Base-by-base conservation (phyloP, 2,329 filamentous ascomycete genomes). In the Calonectria leucothoes region DNA sequence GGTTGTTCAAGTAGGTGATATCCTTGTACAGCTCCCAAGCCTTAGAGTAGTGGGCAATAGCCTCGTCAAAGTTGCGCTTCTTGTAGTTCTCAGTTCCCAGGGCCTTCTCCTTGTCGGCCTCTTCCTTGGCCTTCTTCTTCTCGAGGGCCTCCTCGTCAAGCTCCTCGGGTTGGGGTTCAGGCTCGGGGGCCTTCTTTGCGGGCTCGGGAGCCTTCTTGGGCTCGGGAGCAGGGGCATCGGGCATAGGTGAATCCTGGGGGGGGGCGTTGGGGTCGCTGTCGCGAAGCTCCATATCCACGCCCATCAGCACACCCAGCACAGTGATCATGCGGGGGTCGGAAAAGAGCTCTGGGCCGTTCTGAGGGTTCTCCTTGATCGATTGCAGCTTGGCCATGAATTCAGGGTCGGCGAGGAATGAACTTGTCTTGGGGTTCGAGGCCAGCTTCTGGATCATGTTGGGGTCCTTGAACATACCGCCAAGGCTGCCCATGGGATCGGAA, bases 1-100 rank as follows among this genome's bases (percentile, higher is more conserved):
- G 90, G 86, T 99, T 99, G 88, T 97, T 99, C 73, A 98, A 90
- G 86, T 99, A 99, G 20, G 96, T 97, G 82, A 99, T 98, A 82
- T 99, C 97, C 89, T 98, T 97, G 91, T 95, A 90, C 48, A 94
- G 86, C 73, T 98, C 96, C 97, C 97, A 99, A 0, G 97, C 97
- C 85, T 98, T 97, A 83, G 85, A 91, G 89, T 99, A 99, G 88
- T 99, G 95, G 82, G 93, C 92, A 81, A 99, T 98, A 65, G 97
- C 97, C 82, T 94, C 92, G 81, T 98, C 97, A 79, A 99, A 98
- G 83, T 98, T 93, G 79, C 95, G 93, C 91, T 98, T 98, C 93
- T 99, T 99, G 90, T 99, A 99, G 84, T 93, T 93, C 80, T 97
- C 95, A 17, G 96, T 99, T 71, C 97, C 97, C 71, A 97, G 89